A percentile compares a stretch with the other conserved stretches of the same genome.
phyloP scores from a whole-genome alignment of 495 filamentous ascomycete genomes.

The Daldinia childiae region DNA sequence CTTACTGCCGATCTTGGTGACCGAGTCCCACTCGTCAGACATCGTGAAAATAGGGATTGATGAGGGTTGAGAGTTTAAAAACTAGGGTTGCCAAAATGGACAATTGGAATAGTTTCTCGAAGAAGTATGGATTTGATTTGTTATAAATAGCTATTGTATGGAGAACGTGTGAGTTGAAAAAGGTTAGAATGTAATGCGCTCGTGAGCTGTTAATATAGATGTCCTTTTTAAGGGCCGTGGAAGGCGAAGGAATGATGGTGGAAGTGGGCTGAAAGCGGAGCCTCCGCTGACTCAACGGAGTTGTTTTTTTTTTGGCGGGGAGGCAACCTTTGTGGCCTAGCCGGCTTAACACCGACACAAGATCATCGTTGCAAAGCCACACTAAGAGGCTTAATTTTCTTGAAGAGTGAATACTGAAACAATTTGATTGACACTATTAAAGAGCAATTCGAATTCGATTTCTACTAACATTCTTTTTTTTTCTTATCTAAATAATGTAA shows the following conservation, averaged over 20 bases:
- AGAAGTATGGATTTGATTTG: background rate
- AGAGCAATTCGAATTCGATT: background rate
- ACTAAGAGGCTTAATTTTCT: background rate
- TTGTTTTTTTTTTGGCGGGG: conserved; percentile 15
- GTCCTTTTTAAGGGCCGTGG: conserved; percentile 40
- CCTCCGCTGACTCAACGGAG: conserved; percentile 46
- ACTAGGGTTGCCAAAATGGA: background rate
- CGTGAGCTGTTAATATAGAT: conserved; percentile 27
- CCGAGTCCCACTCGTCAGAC: conserved; percentile 83
- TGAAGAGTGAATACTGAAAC: background rate
- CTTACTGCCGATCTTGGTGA: conserved; percentile 94
- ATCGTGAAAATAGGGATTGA: conserved; percentile 48
- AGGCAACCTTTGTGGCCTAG: conserved; percentile 17
- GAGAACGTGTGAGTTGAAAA: conserved; percentile 14
- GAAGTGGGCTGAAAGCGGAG: conserved; percentile 49
- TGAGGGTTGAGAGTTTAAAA: background rate
- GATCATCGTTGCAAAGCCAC: conserved; percentile 1
- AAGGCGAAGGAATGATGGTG: conserved; percentile 49
- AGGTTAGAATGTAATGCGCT: conserved; percentile 15
- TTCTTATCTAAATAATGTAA: background rate
- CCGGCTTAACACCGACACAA: conserved; percentile 4
- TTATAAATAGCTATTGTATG: background rate
- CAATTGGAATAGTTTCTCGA: background rate
- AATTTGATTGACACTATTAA: background rate
- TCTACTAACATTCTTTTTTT: background rate